phyloP scores from a whole-genome alignment of 225 moss, liverwort and hornwort genomes.

The Rhytidiadelphus loreus region DNA sequence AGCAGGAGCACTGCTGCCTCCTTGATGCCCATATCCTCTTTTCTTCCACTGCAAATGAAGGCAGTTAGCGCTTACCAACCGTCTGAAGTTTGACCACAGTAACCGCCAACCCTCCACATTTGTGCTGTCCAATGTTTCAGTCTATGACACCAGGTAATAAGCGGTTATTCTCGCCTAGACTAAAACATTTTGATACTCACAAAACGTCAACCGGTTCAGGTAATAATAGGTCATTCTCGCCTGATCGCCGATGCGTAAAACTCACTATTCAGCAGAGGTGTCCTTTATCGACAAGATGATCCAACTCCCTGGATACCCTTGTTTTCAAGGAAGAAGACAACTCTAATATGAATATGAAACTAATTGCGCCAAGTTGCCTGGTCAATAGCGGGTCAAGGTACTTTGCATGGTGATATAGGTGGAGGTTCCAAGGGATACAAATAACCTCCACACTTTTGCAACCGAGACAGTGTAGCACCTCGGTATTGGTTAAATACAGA shows the following conservation, averaged over 20 bases:
- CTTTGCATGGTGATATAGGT: background rate
- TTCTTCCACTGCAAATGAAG: background rate
- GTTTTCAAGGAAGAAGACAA: background rate
- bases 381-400: background rate
- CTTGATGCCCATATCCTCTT: constrained; percentile 24
- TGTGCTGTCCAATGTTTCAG: background rate
- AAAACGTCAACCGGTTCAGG: background rate
- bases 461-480: background rate
- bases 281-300: background rate
- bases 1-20: constrained; percentile 16
- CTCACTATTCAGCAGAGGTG: background rate
- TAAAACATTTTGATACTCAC: background rate
- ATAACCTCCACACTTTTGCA: background rate
- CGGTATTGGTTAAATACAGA: background rate
- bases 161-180: background rate
- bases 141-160: background rate
- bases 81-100: background rate
- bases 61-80: background rate
- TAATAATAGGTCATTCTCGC: background rate
- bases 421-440: background rate
- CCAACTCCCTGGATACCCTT: background rate
- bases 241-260: background rate
- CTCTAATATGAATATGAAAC: background rate
- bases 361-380: background rate
- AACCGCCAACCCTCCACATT: background rate